phyloP scores from a whole-genome alignment of 1,284 basidiomycete genomes.

The Trichosporon sp. region DNA sequence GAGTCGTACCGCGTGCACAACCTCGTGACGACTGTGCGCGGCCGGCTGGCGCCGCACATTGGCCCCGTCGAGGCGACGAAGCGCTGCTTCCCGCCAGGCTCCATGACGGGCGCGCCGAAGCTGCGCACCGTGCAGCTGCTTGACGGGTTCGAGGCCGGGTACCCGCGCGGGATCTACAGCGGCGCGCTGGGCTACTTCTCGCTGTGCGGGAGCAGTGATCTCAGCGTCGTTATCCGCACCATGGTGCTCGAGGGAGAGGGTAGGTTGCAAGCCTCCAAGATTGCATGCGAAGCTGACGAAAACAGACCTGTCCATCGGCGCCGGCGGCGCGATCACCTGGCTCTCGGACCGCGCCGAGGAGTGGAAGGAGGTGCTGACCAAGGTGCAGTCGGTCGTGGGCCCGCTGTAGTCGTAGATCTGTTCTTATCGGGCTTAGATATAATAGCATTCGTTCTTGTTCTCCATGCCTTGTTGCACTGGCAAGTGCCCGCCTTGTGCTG shows the following conservation, averaged over 20 bases:
- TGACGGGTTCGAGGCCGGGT: conserved; percentile 67
- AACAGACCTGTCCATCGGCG: conserved; percentile 60
- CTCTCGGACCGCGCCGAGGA: conserved; percentile 79
- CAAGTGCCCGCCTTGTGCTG: background rate
- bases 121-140: conserved; percentile 87
- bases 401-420: conserved; percentile 16
- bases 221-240: conserved; percentile 93
- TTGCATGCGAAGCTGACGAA: background rate
- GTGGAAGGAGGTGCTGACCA: conserved; percentile 90
- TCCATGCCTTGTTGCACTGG: background rate
- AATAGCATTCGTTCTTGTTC: background rate
- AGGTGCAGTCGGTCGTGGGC: conserved; percentile 56
- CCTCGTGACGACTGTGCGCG: conserved; percentile 89
- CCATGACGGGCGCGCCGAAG: conserved; percentile 98
- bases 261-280: conserved; percentile 19
- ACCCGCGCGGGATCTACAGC: conserved; percentile 76
- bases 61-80: conserved; percentile 67
- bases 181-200: conserved; percentile 91
- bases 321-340: conserved; percentile 93
- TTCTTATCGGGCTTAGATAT: background rate
- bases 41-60: conserved; percentile 53
- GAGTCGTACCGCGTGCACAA: conserved; percentile 97
- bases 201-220: conserved; percentile 81
- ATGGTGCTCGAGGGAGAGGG: conserved; percentile 69
- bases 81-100: conserved; percentile 82